Percentiles rank a stretch among this genome's conserved stretches.
Conservation (phyloP, 2,329 filamentous ascomycete genomes). For the Hortaea sp. region DNA sequence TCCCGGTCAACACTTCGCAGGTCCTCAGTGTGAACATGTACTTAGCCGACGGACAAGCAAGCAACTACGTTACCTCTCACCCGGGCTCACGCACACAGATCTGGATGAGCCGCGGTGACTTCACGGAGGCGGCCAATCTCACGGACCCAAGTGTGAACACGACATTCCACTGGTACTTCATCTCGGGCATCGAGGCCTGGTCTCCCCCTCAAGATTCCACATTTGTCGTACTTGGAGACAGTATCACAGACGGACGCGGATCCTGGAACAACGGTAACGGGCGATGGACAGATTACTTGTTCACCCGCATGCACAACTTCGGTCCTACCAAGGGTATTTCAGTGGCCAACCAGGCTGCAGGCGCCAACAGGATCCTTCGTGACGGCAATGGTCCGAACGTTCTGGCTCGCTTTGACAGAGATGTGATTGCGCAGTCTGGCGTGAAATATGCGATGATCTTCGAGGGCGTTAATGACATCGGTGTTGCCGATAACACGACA, state of each 20-base stretch:
- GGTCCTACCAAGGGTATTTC: constrained; percentile 38
- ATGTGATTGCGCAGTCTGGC: constrained; percentile 49
- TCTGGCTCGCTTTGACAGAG: constrained; percentile 52
- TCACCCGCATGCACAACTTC: constrained; percentile 38
- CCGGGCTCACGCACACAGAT: constrained; percentile 55
- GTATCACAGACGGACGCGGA: constrained; percentile 55
- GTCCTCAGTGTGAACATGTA: constrained; percentile 52
- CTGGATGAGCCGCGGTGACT: constrained; percentile 50
- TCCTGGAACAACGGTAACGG: constrained; percentile 51
- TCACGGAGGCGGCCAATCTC: constrained; percentile 41
- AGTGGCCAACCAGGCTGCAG: constrained; percentile 56
- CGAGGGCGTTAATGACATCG: constrained; percentile 62
- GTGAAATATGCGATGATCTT: constrained; percentile 55
- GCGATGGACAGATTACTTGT: constrained; percentile 50
- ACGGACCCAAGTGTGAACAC: constrained; percentile 26
- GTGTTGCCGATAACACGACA: constrained; percentile 36
- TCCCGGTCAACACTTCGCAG: constrained; percentile 40
- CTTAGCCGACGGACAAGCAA: constrained; percentile 45
- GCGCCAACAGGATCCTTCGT: constrained; percentile 55
- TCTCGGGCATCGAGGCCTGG: constrained; percentile 49
- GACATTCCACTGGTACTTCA: constrained; percentile 46
- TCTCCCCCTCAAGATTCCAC: constrained; percentile 33
- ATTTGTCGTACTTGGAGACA: constrained; percentile 51
- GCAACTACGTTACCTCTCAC: constrained; percentile 51
- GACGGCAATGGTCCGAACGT: constrained; percentile 55